Conservation (phyloP, 768 basidiomycete species). For the Nidularia sp. region DNA sequence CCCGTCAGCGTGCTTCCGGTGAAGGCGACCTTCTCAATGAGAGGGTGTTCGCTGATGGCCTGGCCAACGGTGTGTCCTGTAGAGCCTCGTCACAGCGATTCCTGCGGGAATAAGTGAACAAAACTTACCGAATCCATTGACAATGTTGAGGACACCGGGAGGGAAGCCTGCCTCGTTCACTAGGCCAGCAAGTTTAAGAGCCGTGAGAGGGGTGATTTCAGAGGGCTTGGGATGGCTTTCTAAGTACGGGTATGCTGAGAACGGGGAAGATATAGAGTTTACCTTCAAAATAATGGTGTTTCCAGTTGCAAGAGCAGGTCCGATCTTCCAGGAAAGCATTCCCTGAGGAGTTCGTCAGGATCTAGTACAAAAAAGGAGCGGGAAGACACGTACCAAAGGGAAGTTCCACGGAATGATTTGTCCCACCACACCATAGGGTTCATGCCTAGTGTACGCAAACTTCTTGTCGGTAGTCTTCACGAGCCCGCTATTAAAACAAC, state of each 20-base stretch:
- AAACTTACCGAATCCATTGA: slow-evolving; percentile 60
- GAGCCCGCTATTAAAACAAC: not conserved
- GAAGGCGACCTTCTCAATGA: slow-evolving; percentile 74
- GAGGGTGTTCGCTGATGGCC: slow-evolving; percentile 59
- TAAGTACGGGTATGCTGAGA: not conserved
- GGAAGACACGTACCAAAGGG: slow-evolving; percentile 17
- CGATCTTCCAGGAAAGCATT: slow-evolving; percentile 77
- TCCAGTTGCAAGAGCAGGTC: slow-evolving; percentile 79
- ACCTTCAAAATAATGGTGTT: slow-evolving; percentile 71
- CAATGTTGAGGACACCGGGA: slow-evolving; percentile 72
- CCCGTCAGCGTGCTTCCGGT: slow-evolving; percentile 83
- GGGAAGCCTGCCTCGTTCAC: slow-evolving; percentile 75
- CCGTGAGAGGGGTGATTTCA: slow-evolving; percentile 73
- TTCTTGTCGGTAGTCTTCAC: slow-evolving; percentile 48
- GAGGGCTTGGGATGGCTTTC: slow-evolving; percentile 45
- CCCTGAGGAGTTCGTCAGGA: slow-evolving; percentile 19
- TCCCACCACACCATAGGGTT: slow-evolving; percentile 59
- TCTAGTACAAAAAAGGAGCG: not conserved
- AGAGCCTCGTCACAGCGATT: not conserved
- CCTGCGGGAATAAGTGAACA: not conserved
- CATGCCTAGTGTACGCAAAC: slow-evolving; percentile 65
- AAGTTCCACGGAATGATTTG: slow-evolving; percentile 62
- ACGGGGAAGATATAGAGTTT: not conserved
- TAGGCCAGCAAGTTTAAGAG: slow-evolving; percentile 52
- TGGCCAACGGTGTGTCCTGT: slow-evolving; percentile 47